Conservation (phyloP, 495 filamentous ascomycete genomes). For the Talaromyces borbonicus region DNA sequence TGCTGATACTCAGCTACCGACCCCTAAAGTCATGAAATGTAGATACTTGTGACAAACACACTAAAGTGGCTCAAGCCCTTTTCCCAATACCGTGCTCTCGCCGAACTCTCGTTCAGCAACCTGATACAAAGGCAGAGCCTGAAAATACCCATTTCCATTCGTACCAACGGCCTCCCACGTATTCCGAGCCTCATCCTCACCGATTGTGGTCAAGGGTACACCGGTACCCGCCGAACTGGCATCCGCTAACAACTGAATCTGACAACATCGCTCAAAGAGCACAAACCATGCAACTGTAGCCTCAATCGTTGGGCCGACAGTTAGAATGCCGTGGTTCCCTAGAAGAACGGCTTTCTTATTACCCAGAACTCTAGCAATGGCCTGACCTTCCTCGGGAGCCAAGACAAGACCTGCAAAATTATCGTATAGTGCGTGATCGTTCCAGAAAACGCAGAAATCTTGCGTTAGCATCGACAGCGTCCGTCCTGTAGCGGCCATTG, state of each 20-base stretch:
- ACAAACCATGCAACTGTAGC: constrained; percentile 66
- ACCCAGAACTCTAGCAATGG: constrained; percentile 55
- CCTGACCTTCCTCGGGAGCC: constrained; percentile 56
- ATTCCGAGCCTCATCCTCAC: constrained; percentile 54
- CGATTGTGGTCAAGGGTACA: constrained; percentile 53
- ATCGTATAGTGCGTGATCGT: constrained; percentile 54
- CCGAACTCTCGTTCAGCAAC: background rate
- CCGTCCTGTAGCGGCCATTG: constrained; percentile 57
- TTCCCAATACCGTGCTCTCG: background rate
- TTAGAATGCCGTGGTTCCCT: constrained; percentile 59
- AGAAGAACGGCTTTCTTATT: constrained; percentile 60
- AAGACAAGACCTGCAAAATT: constrained; percentile 68
- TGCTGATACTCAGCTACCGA: no score
- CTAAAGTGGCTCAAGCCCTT: background rate
- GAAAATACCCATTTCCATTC: constrained; percentile 54
- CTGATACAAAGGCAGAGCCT: background rate
- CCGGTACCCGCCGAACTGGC: constrained; percentile 62
- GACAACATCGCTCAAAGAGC: constrained; percentile 63
- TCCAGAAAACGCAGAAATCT: constrained; percentile 60
- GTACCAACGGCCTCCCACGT: constrained; percentile 60
- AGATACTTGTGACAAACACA: no score
- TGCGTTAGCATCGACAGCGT: constrained; percentile 65
- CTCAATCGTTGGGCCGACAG: constrained; percentile 46
- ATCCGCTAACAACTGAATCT: constrained; percentile 67
- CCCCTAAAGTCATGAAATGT: no score